These are phyloP conservation scores for Westerdykella aurantiaca DNA, from an alignment of 2,329 filamentous ascomycete species.

Conservation along the genomic window DNA sequence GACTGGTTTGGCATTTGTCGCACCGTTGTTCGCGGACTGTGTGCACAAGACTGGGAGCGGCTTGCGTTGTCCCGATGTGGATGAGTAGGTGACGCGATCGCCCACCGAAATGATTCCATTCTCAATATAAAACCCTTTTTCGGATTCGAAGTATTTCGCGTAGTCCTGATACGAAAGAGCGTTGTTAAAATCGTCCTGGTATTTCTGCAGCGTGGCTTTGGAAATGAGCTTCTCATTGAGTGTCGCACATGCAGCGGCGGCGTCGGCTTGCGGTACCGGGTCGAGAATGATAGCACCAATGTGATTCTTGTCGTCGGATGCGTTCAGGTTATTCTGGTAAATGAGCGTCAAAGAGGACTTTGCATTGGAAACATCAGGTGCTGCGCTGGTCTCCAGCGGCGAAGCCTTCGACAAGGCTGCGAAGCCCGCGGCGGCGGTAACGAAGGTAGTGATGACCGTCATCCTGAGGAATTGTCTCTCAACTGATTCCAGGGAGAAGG, in stretches of 20 bases:
- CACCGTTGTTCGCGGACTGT: constrained; percentile 41
- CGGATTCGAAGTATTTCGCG: constrained; percentile 32
- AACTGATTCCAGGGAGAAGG: background rate
- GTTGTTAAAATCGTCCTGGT: constrained; percentile 43
- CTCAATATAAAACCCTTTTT: constrained; percentile 41
- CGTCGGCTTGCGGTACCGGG: constrained; percentile 35
- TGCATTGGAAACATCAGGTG: constrained; percentile 17
- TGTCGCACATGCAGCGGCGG: constrained; percentile 41
- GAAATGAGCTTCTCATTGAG: constrained; percentile 47
- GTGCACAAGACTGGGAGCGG: constrained; percentile 48
- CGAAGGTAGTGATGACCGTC: constrained; percentile 17
- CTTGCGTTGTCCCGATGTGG: constrained; percentile 16
- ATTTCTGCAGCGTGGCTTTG: constrained; percentile 36
- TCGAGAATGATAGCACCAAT: constrained; percentile 49
- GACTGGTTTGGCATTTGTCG: constrained; percentile 16
- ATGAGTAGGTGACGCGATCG: constrained; percentile 32
- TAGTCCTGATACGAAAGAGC: constrained; percentile 45
- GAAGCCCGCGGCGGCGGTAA: constrained; percentile 17
- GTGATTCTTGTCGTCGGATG: constrained; percentile 49
- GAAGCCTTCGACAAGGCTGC: constrained; percentile 13
- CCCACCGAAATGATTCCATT: constrained; percentile 37
- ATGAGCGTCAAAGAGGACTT: constrained; percentile 46
- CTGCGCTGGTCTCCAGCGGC: constrained; percentile 14
- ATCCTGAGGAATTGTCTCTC: constrained; percentile 10
- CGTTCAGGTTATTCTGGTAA: constrained; percentile 53